Evolutionary conservation across 345 rosid genomes (phyloP).

Genomic region (Citrus sinensis): DNA sequence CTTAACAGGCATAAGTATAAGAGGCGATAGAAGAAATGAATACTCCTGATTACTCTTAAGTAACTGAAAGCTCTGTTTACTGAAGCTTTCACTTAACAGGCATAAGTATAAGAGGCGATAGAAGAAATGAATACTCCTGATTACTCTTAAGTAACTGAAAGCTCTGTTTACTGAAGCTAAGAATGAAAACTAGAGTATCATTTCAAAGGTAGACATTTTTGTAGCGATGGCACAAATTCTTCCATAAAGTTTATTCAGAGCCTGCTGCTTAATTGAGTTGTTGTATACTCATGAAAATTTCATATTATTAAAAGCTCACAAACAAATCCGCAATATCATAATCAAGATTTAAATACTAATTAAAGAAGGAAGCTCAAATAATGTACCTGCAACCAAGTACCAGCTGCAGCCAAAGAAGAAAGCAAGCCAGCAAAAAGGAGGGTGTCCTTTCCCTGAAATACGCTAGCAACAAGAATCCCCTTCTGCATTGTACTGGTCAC

Average conservation of each 20-base stretch:
- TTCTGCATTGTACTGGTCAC: slow-evolving; percentile 99
- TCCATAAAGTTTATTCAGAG: no score
- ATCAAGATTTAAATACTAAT: neutral
- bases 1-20: neutral
- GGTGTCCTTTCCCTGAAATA: slow-evolving; percentile 82
- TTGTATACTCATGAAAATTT: neutral
- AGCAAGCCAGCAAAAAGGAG: slow-evolving; percentile 84
- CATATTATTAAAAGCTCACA: neutral
- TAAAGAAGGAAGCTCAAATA: neutral
- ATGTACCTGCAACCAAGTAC: slow-evolving; percentile 94
- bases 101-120: neutral
- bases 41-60: neutral
- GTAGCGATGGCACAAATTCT: neutral
- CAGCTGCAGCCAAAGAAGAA: slow-evolving; percentile 89
- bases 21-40: neutral
- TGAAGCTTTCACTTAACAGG: neutral
- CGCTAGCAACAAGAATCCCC: slow-evolving; percentile 81
- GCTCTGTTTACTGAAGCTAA: neutral
- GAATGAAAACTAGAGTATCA: neutral
- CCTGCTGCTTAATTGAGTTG: neutral
- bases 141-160: neutral
- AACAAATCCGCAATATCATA: neutral
- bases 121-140: neutral
- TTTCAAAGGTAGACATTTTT: neutral
- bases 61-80: neutral